Evolutionary conservation across 768 basidiomycete genomes (phyloP), one percentile per base, ranked within the genome.

Genomic region (Mycena chlorophos): DNA sequence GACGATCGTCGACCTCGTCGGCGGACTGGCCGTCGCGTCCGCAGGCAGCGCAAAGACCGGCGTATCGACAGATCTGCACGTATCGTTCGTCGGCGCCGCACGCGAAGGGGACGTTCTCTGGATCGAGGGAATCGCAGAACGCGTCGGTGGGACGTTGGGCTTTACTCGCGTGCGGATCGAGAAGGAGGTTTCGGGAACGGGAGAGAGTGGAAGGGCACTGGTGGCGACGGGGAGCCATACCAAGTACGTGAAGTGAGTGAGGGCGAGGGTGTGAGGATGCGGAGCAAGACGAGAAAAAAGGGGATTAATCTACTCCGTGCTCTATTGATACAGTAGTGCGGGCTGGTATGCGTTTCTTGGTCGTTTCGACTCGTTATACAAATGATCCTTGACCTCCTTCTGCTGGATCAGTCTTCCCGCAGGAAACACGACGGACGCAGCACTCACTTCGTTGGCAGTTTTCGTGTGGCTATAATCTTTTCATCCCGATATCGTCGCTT

Each of bases 221-320:
- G 56, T 62, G 8, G 60, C 60, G 40, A 58, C 54, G 25, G 60
- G 60, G 1, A 58, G 51, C 13, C 60, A 62, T 37, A 59, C 61
- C 5, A 59, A 59, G 52, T 62, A 62, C 28, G 55, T 62, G 17
- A 37, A 53, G n/a, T 58, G 51, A 61, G 19, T n/a, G n/a, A n/a
- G n/a, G n/a, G n/a, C n/a, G n/a, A n/a, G n/a, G n/a, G n/a, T n/a
- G n/a, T n/a, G n/a, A n/a, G n/a, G n/a, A n/a, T n/a, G n/a, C n/a
- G n/a, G n/a, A n/a, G n/a, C n/a, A n/a, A n/a, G n/a, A n/a, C n/a
- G n/a, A n/a, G n/a, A n/a, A n/a, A n/a, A n/a, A n/a, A n/a, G n/a
- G n/a, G n/a, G n/a, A n/a, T n/a, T n/a, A n/a, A n/a, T n/a, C n/a
- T n/a, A n/a, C n/a, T n/a, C n/a, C n/a, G n/a, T n/a, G n/a, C n/a